Conservation (phyloP, 305 asterid species). For the Solanum aculeatissimum region DNA sequence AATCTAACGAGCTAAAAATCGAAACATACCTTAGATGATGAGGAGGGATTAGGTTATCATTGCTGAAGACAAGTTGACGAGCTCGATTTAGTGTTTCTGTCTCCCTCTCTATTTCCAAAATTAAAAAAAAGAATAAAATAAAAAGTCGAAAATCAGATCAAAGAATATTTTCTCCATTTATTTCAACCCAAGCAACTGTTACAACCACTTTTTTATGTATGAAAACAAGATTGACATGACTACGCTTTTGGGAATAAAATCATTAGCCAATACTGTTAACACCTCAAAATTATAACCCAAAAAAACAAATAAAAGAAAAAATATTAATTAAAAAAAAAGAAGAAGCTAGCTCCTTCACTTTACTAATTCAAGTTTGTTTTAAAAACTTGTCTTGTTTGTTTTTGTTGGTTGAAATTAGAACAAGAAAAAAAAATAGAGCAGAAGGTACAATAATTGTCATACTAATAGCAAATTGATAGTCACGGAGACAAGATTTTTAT, state of each 20-base stretch:
- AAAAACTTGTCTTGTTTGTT: not conserved
- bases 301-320: not conserved
- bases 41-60: slow-evolving; percentile 46
- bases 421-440: not conserved
- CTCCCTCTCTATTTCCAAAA: slow-evolving; percentile 56
- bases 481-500: not conserved
- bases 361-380: not conserved
- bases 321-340: not conserved
- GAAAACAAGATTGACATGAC: slow-evolving; percentile 31
- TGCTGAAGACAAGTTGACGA: slow-evolving; percentile 70
- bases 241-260: slow-evolving; percentile 3
- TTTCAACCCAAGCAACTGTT: not conserved
- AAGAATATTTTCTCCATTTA: slow-evolving; percentile 4
- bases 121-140: not conserved
- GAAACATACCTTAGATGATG: slow-evolving; percentile 34
- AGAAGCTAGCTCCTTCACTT: not conserved
- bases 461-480: not conserved
- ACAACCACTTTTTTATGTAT: slow-evolving; percentile 2
- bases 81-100: slow-evolving; percentile 90
- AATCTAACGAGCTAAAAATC: not conserved
- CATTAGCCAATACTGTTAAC: not conserved
- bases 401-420: not conserved
- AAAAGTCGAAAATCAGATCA: slow-evolving; percentile 3
- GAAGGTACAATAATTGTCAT: not conserved
- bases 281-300: not conserved